Conservation (phyloP, 164 flowering plant genomes). For the Aristolochia fimbriata region DNA sequence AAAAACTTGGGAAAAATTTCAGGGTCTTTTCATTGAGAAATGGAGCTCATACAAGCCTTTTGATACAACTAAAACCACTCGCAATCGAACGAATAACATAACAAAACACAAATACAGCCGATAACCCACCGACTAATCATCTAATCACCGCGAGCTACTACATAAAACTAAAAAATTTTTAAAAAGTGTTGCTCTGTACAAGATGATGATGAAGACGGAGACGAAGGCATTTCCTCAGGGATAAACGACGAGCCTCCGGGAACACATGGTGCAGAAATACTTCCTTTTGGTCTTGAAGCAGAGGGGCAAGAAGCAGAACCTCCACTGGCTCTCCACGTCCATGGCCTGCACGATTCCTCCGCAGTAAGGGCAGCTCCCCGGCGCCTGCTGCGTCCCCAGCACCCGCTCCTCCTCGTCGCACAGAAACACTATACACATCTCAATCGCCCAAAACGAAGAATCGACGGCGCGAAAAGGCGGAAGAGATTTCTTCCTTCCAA, state of each 20-base stretch:
- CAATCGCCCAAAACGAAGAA: too few species aligned
- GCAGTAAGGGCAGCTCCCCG: slow-evolving; percentile 76
- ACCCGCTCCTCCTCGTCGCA: slow-evolving; percentile 75
- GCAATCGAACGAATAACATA: too few species aligned
- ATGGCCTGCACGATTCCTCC: slow-evolving; percentile 65
- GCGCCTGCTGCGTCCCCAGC: slow-evolving; percentile 48
- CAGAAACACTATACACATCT: slow-evolving; percentile 73
- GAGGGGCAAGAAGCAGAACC: slow-evolving; percentile 67
- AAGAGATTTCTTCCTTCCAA: not conserved
- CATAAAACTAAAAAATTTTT: not conserved
- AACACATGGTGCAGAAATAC: slow-evolving; percentile 48
- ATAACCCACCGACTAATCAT: too few species aligned
- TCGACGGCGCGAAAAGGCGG: not conserved
- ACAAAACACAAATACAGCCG: too few species aligned
- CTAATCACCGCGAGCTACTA: not conserved
- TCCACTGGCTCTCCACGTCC: slow-evolving; percentile 67
- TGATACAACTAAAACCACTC: too few species aligned
- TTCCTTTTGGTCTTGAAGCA: slow-evolving; percentile 47
- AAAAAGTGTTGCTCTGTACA: not conserved
- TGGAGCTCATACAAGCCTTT: too few species aligned
- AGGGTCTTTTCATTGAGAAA: too few species aligned
- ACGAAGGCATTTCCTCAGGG: slow-evolving; percentile 3
- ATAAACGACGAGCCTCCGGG: slow-evolving; percentile 32
- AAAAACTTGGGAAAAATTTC: too few species aligned
- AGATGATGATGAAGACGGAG: not conserved